phyloP scores from a whole-genome alignment of 805 yeast genomes.

The Kodamaea hsintzibuensis region DNA sequence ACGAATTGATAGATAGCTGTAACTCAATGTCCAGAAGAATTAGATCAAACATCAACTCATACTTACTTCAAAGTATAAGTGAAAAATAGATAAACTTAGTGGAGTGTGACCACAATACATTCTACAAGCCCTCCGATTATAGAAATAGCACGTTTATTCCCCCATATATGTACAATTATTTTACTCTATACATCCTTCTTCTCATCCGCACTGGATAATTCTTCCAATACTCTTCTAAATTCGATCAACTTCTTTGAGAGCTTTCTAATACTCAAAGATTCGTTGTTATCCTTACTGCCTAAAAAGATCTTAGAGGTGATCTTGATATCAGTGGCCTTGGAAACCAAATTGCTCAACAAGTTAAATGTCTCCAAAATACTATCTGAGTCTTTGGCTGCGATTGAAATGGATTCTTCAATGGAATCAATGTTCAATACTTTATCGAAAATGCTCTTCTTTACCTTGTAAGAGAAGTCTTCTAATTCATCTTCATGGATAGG shows the following conservation, averaged over 20 bases:
- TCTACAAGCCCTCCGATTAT: not conserved
- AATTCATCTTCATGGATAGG: constrained; percentile 34
- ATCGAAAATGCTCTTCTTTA: constrained; percentile 34
- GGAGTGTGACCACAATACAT: too few species aligned
- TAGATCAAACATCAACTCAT: constrained; percentile 47
- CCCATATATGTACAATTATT: constrained; percentile 3
- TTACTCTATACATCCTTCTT: constrained; percentile 15
- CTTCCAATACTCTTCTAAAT: constrained; percentile 24
- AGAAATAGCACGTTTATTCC: not conserved
- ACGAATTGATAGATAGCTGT: constrained; percentile 44
- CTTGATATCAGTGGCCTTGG: constrained; percentile 25
- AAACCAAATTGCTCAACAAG: constrained; percentile 18
- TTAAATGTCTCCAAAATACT: constrained; percentile 32
- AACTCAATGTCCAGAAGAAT: constrained; percentile 43
- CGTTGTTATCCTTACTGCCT: constrained; percentile 16
- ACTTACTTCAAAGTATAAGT: constrained; percentile 24
- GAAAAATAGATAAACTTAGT: constrained; percentile 2
- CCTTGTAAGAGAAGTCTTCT: constrained; percentile 26
- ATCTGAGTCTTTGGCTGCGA: constrained; percentile 25
- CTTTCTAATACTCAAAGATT: constrained; percentile 17
- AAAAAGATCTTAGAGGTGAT: constrained; percentile 41
- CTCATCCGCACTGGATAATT: constrained; percentile 26
- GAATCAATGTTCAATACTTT: constrained; percentile 26
- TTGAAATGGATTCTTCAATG: constrained; percentile 28
- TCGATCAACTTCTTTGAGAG: constrained; percentile 26